phyloP scores from a whole-genome alignment of 177 flowering plant species.

The Vitis hybrid region DNA sequence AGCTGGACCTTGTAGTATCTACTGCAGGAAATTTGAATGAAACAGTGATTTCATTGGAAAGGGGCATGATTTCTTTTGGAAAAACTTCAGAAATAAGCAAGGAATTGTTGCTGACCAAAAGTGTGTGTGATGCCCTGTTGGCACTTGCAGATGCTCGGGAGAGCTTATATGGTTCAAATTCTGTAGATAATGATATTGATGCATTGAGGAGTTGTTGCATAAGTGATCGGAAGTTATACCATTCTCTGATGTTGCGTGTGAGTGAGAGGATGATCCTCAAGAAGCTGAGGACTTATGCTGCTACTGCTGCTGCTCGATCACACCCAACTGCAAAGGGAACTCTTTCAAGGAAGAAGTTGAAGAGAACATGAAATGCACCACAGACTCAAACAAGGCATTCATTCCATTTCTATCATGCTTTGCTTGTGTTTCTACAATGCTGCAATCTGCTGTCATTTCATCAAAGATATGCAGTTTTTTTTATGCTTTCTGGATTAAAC shows the following conservation, averaged over 20 bases:
- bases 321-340: neutral
- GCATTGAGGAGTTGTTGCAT: slow-evolving; percentile 31
- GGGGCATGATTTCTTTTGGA: slow-evolving; percentile 9
- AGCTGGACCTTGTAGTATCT: slow-evolving; percentile 44
- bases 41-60: slow-evolving; percentile 22
- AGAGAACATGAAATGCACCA: neutral
- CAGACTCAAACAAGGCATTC: too few relatives aligned
- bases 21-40: slow-evolving; percentile 19
- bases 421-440: too few relatives aligned
- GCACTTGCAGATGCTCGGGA: slow-evolving; percentile 76
- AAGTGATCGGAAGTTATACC: slow-evolving; percentile 54
- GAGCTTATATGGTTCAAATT: slow-evolving; percentile 48
- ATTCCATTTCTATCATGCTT: too few relatives aligned
- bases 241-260: slow-evolving; percentile 68
- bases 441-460: too few relatives aligned
- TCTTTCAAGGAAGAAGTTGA: slow-evolving; percentile 20
- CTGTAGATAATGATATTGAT: slow-evolving; percentile 57
- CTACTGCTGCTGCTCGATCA: slow-evolving; percentile 5
- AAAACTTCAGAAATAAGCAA: slow-evolving; percentile 27
- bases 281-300: slow-evolving; percentile 58
- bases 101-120: slow-evolving; percentile 47
- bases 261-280: slow-evolving; percentile 76
- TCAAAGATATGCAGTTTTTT: too few relatives aligned
- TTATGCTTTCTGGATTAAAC: too few relatives aligned
- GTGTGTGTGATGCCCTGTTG: slow-evolving; percentile 57